Conservation (phyloP, 2,329 filamentous ascomycete species). For the Epichloe elymi region DNA sequence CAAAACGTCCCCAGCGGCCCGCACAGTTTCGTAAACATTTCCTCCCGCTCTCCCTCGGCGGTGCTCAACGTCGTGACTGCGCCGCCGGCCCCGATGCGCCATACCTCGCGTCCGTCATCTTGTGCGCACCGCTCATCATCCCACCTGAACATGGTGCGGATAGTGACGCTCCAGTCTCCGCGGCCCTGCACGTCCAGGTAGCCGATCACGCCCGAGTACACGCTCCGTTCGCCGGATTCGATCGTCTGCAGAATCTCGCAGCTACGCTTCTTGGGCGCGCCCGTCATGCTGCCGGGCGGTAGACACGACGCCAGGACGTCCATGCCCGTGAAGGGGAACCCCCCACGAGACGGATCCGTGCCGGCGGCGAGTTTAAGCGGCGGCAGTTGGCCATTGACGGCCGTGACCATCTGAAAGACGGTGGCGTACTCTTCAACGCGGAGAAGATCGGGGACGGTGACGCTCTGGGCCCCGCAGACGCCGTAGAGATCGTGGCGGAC, state of each 20-base stretch:
- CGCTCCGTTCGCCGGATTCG: constrained; percentile 51
- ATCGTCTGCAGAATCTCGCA: constrained; percentile 67
- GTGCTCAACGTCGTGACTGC: constrained; percentile 80
- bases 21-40: constrained; percentile 71
- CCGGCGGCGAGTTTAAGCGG: constrained; percentile 6
- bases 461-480: constrained; percentile 63
- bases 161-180: constrained; percentile 85
- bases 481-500: constrained; percentile 87
- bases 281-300: constrained; percentile 91
- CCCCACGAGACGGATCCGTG: constrained; percentile 5
- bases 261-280: constrained; percentile 84
- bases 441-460: constrained; percentile 66
- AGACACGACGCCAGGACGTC: constrained; percentile 66
- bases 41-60: constrained; percentile 68
- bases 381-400: constrained; percentile 59
- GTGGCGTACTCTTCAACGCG: constrained; percentile 82
- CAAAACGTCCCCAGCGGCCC: constrained; percentile 40
- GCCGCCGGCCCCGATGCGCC: constrained; percentile 81
- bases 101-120: constrained; percentile 39
- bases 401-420: constrained; percentile 83
- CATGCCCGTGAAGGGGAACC: constrained; percentile 43
- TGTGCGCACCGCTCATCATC: constrained; percentile 38
- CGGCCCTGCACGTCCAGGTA: constrained; percentile 78
- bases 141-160: constrained; percentile 67
- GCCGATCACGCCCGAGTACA: constrained; percentile 83